phyloP scores from a whole-genome alignment of 176 grass and related monocot genomes.

The Avena atlantica region DNA sequence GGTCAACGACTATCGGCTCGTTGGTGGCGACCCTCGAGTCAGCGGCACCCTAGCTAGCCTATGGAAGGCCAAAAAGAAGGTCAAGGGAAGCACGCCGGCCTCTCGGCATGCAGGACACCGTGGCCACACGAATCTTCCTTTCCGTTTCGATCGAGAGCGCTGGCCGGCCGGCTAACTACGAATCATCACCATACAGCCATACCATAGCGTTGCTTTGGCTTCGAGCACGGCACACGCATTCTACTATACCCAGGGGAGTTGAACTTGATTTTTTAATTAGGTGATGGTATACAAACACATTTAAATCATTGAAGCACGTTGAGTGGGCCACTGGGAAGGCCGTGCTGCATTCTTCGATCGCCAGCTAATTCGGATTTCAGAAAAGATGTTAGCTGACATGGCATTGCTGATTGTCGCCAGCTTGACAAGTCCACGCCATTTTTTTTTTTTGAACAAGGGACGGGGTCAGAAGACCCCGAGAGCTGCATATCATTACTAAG shows the following conservation, averaged over 20 bases:
- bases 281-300: not conserved
- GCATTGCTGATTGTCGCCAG: not conserved
- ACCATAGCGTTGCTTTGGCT: not conserved
- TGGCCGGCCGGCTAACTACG: not conserved
- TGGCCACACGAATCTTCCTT: not conserved
- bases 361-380: too few species aligned
- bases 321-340: not conserved
- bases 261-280: too few species aligned
- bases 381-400: not conserved
- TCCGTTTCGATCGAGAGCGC: not conserved
- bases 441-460: too few species aligned
- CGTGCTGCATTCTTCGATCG: too few species aligned
- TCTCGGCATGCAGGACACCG: too few species aligned
- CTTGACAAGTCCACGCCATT: not conserved
- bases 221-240: not conserved
- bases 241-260: not conserved
- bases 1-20: too few species aligned
- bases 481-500: too few species aligned
- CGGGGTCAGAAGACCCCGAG: too few species aligned
- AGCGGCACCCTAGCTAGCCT: too few species aligned
- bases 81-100: not conserved
- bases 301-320: not conserved
- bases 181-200: not conserved
- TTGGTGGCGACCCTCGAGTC: too few species aligned
- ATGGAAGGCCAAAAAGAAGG: too few species aligned